Percentiles rank a stretch among this genome's conserved stretches.
phyloP scores from a whole-genome alignment of 164 flowering plant species.

The Santalum album region DNA sequence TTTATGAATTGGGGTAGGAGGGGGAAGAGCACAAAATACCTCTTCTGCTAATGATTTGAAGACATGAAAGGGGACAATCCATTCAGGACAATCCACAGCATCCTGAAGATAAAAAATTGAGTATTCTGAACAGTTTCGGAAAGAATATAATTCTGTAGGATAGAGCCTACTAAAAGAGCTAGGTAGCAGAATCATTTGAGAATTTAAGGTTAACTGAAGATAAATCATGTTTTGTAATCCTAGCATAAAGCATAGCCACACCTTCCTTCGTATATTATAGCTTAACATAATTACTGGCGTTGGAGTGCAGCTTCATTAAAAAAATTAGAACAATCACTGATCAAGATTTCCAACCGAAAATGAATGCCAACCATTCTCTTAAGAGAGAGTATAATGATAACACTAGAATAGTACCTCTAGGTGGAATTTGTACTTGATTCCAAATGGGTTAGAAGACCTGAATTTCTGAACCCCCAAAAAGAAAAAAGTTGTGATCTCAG shows the following conservation, averaged over 20 bases:
- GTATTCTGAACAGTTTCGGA: background rate
- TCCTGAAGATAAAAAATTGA: constrained; percentile 44
- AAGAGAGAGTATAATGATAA: background rate
- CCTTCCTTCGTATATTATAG: no score
- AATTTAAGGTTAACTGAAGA: no score
- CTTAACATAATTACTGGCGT: no score
- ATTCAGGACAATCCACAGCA: constrained; percentile 99
- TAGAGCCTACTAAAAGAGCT: no score
- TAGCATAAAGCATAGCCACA: no score
- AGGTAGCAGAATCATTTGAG: no score
- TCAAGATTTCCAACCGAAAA: background rate
- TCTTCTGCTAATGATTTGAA: constrained; percentile 92
- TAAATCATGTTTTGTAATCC: no score
- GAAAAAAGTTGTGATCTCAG: background rate
- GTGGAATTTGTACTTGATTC: constrained; percentile 88
- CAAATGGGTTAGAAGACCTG: constrained; percentile 72
- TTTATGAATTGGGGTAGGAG: no score
- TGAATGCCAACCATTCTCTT: background rate
- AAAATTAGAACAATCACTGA: no score
- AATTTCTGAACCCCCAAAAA: constrained; percentile 57
- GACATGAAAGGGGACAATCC: constrained; percentile 86
- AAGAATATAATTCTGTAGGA: no score
- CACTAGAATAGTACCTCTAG: constrained; percentile 53
- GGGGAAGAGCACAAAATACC: constrained; percentile 34
- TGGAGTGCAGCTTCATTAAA: no score